Base-by-base conservation (phyloP, 345 rosid genomes). In the Moricandia moricandioides region DNA sequence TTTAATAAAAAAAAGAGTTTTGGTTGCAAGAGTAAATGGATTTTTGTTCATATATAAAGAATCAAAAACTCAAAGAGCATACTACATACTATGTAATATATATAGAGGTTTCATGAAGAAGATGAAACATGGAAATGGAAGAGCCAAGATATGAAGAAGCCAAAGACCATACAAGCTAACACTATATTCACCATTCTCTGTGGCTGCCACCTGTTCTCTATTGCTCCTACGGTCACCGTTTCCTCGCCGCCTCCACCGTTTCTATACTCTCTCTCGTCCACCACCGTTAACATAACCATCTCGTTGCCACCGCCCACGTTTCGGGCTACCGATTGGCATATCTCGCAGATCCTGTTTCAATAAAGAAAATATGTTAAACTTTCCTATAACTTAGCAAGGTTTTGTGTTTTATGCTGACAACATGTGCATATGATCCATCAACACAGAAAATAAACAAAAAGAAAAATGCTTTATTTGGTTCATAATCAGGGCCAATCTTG, bases 261-360 rank as follows among this genome's bases (percentile, higher is more conserved):
- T 52, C 72, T 40, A 27, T 54, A 4, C 52, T 49, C 82, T 37
- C 45, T 70, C 1, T 83, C 69, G 72, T 78, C 91, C 66, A 79
- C 5, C 59, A 47, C 85, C 5, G 71, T 33, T 2, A 65, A 7
- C 62, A 79, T 29, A 17, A 75, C 92, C 7, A 69, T 40, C 62
- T 87, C 97, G 37, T 33, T 78, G 17, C 81, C 79, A 33, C 84
- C 84, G 12, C 82, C 81, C 13, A 92, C 89, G 77, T 95, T 95
- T 65, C 76, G 80, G 5, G 98, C 98, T 6, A 86, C 39, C n/a
- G 98, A 84, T 64, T 87, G 85, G 72, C 98, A 92, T 39, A 95
- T 90, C 92, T 95, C 99, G 45, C 99, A 95, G 21, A 82, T 84
- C 91, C 97, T 95, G 76, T 79, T 62, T 14, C 49, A 39, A 54